Conservation (phyloP, 345 rosid genomes). For the Aquilaria malaccensis region DNA sequence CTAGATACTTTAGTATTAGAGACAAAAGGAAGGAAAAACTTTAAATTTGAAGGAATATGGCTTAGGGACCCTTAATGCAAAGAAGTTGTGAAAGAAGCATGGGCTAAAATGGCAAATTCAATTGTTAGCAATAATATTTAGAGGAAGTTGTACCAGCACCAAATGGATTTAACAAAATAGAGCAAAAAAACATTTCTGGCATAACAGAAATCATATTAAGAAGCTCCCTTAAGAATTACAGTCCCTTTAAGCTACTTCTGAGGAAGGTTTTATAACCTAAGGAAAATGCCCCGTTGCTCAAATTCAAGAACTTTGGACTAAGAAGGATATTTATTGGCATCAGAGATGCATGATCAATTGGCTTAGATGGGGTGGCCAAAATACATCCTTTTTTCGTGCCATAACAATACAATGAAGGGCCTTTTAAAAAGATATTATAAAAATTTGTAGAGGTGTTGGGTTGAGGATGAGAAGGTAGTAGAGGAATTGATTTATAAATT, state of each 20-base stretch:
- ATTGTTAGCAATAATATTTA: background rate
- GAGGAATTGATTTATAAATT: too few species aligned
- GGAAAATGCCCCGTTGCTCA: background rate
- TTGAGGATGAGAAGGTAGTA: background rate
- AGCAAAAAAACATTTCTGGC: background rate
- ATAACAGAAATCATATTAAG: background rate
- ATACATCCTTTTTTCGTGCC: background rate
- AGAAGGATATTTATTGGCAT: background rate
- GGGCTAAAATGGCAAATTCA: background rate
- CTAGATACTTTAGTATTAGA: too few species aligned
- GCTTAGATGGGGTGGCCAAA: background rate
- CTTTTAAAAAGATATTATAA: background rate
- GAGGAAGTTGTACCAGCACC: background rate
- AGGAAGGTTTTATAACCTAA: background rate
- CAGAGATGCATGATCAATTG: background rate
- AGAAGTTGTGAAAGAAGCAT: background rate
- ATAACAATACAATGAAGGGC: background rate
- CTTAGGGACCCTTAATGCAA: too few species aligned
- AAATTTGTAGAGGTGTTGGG: background rate
- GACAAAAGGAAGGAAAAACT: too few species aligned
- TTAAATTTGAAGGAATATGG: too few species aligned
- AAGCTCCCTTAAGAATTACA: background rate
- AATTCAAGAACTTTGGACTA: background rate
- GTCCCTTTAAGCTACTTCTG: background rate
- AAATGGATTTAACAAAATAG: background rate